Evolutionary conservation across 1,284 basidiomycete genomes (phyloP).

Genomic region (Puccinia hordei): DNA sequence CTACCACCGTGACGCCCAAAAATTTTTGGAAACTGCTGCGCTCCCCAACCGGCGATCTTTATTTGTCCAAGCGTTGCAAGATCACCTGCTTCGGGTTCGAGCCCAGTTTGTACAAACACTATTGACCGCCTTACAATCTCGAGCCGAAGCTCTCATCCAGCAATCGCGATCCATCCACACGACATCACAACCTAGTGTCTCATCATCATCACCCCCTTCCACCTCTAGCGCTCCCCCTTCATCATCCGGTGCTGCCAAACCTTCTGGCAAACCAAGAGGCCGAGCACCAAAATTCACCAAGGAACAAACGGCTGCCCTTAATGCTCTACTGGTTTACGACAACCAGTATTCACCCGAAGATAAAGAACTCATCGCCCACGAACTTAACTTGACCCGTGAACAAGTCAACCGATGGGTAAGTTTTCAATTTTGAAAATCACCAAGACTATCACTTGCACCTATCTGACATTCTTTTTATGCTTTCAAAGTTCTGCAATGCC

Average conservation of each 20-base stretch:
- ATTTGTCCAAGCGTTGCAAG: slow-evolving; percentile 24
- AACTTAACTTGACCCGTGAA: slow-evolving; percentile 9
- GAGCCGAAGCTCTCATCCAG: not conserved
- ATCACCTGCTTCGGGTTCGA: not conserved
- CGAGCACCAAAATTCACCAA: slow-evolving; percentile 14
- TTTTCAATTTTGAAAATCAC: not conserved
- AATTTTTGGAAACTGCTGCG: not conserved
- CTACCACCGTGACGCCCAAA: not conserved
- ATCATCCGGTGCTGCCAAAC: not conserved
- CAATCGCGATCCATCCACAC: not conserved
- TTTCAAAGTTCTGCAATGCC: slow-evolving; percentile 42
- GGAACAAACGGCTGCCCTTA: slow-evolving; percentile 30
- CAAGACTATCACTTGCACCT: not conserved
- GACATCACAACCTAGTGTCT: not conserved
- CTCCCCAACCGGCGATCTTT: not conserved
- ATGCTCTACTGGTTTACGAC: slow-evolving; percentile 20
- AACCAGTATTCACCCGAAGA: slow-evolving; percentile 32
- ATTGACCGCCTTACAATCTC: not conserved
- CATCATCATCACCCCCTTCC: not conserved
- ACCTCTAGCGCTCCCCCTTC: not conserved
- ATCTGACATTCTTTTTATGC: not conserved
- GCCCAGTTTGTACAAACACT: not conserved
- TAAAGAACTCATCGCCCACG: slow-evolving; percentile 34
- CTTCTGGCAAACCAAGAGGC: not conserved
- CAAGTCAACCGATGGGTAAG: slow-evolving; percentile 50